Conservation (phyloP, 495 filamentous ascomycete genomes). For the Penicillium argentinense region DNA sequence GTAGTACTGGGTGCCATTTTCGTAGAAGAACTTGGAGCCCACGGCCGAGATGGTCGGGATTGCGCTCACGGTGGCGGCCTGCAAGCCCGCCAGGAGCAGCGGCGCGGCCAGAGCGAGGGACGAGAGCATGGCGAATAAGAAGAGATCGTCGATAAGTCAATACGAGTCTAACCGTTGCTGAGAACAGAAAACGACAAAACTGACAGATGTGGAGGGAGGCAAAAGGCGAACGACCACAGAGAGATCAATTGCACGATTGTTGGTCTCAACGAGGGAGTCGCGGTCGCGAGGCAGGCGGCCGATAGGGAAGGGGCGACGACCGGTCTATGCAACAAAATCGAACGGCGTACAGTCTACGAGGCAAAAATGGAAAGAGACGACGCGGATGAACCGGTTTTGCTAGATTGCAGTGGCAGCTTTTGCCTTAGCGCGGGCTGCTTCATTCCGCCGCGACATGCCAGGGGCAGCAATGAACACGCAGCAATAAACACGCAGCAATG, state of each 20-base stretch:
- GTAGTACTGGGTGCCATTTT: slow-evolving; percentile 75
- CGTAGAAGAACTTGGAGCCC: slow-evolving; percentile 84
- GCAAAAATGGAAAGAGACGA: background rate
- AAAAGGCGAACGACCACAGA: background rate
- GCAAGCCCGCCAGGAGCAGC: slow-evolving; percentile 32
- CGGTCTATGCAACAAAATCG: too few species aligned
- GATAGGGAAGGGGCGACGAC: slow-evolving; percentile 7
- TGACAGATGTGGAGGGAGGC: background rate
- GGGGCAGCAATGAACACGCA: background rate
- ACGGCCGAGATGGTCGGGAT: slow-evolving; percentile 62
- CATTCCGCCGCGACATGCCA: slow-evolving; percentile 12
- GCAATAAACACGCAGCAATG: too few species aligned
- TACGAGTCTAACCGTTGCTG: slow-evolving; percentile 7
- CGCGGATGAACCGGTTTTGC: slow-evolving; percentile 14
- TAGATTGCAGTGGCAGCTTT: slow-evolving; percentile 19
- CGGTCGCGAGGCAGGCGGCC: background rate
- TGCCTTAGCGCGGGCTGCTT: background rate
- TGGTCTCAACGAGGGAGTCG: slow-evolving; percentile 12
- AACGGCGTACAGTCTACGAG: too few species aligned
- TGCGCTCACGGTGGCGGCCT: slow-evolving; percentile 26
- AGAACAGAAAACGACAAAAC: background rate
- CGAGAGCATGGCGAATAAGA: slow-evolving; percentile 25
- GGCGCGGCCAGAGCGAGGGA: slow-evolving; percentile 21
- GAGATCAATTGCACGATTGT: too few species aligned
- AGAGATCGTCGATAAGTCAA: slow-evolving; percentile 1